phyloP scores from a whole-genome alignment of 176 grass and related monocot species.

The Ensete glaucum region DNA sequence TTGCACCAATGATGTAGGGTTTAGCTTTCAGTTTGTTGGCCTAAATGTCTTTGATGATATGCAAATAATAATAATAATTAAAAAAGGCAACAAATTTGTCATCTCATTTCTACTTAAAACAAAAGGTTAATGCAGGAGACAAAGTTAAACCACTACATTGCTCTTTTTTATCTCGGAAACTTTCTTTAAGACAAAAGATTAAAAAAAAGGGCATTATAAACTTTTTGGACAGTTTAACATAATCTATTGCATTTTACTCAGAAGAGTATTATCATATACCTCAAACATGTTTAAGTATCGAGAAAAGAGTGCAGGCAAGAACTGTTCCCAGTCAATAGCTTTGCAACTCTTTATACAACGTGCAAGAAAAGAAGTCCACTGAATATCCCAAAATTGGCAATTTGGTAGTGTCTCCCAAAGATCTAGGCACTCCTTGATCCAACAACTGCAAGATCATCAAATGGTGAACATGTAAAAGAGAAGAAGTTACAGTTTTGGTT shows the following conservation, averaged over 20 bases:
- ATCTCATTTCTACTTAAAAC: neutral
- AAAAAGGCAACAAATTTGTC: too few relatives aligned
- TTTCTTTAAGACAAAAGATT: neutral
- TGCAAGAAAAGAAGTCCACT: conserved; percentile 80
- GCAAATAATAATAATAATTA: too few relatives aligned
- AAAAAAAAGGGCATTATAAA: neutral
- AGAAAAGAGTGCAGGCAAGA: conserved; percentile 67
- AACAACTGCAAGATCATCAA: conserved; percentile 41
- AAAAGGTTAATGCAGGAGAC: neutral
- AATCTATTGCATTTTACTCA: neutral
- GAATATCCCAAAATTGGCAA: conserved; percentile 94
- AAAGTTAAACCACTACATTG: neutral
- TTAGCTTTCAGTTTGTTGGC: too few relatives aligned
- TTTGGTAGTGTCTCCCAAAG: conserved; percentile 74
- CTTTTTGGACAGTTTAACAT: neutral
- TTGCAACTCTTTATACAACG: conserved; percentile 70
- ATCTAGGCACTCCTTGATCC: conserved; percentile 65
- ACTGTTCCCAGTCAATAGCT: conserved; percentile 72
- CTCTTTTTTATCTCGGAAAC: neutral
- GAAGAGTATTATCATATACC: conserved; percentile 26
- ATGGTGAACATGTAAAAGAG: conserved; percentile 7
- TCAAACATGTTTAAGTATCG: conserved; percentile 91
- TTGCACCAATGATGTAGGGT: too few relatives aligned
- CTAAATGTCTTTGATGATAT: neutral
- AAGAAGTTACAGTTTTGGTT: neutral